Conservation (phyloP, 2,329 filamentous ascomycete genomes). For the Penicillium sp. region DNA sequence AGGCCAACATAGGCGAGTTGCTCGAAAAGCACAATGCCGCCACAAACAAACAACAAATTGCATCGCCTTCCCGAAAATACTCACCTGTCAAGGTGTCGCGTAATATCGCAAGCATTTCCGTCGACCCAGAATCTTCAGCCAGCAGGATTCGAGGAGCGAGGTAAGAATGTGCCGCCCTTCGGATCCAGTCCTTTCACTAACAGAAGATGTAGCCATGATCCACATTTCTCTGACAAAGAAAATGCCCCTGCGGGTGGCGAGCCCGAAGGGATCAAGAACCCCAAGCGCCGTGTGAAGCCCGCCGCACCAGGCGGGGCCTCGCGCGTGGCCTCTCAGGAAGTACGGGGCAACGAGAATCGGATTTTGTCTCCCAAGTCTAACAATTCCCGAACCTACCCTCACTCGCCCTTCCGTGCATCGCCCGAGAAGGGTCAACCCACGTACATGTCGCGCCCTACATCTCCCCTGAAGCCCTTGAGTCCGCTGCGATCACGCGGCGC, state of each 20-base stretch:
- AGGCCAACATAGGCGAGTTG: conserved; percentile 78
- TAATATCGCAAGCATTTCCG: conserved; percentile 31
- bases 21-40: conserved; percentile 52
- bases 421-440: conserved; percentile 50
- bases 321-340: conserved; percentile 45
- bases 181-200: conserved; percentile 1
- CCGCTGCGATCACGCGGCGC: conserved; percentile 35
- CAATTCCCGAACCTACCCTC: conserved; percentile 69
- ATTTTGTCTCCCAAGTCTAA: conserved; percentile 80
- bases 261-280: conserved; percentile 56
- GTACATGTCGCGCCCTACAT: conserved; percentile 58
- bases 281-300: conserved; percentile 64
- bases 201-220: conserved; percentile 55
- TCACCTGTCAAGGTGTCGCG: conserved; percentile 32
- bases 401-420: conserved; percentile 52
- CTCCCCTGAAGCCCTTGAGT: conserved; percentile 59
- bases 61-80: conserved; percentile 34
- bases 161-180: conserved; percentile 23
- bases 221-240: conserved; percentile 70
- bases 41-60: conserved; percentile 27
- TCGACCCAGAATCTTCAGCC: conserved; percentile 30
- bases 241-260: conserved; percentile 53
- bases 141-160: conserved; percentile 34
- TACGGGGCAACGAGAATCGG: conserved; percentile 51
- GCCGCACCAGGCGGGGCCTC: conserved; percentile 39